phyloP scores from a whole-genome alignment of 257 asterid species.

The Primulina huaijiensis region DNA sequence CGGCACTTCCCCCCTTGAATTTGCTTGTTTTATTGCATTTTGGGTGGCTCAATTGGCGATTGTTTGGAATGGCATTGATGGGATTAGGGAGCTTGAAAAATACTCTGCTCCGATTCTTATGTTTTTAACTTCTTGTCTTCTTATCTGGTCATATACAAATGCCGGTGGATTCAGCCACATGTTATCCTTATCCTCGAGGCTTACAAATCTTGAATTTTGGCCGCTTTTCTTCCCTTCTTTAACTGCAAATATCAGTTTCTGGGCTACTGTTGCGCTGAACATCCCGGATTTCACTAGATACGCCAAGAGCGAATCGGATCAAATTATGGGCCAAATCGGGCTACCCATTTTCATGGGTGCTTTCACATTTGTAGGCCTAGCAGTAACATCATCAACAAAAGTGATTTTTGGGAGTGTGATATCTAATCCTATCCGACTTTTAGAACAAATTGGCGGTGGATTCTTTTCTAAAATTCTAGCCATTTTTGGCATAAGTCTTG shows the following conservation, averaged over 20 bases:
- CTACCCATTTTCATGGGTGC: constrained; percentile 83
- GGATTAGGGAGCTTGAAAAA: constrained; percentile 67
- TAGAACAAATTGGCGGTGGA: constrained; percentile 86
- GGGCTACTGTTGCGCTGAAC: constrained; percentile 83
- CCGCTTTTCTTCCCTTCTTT: constrained; percentile 73
- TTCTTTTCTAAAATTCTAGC: constrained; percentile 54
- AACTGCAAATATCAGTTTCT: constrained; percentile 88
- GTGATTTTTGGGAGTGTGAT: constrained; percentile 68
- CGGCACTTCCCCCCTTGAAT: constrained; percentile 83
- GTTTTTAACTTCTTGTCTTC: constrained; percentile 48
- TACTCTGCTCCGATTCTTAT: constrained; percentile 79
- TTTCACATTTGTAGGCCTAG: constrained; percentile 84
- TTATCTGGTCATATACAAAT: constrained; percentile 60
- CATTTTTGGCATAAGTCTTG: constrained; percentile 71
- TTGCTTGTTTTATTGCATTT: constrained; percentile 62
- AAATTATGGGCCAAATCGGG: constrained; percentile 69
- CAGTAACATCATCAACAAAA: constrained; percentile 85
- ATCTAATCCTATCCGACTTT: constrained; percentile 68
- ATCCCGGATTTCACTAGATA: constrained; percentile 89
- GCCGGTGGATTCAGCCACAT: constrained; percentile 86
- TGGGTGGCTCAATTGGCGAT: constrained; percentile 68
- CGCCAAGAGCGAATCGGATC: constrained; percentile 69
- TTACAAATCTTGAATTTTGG: constrained; percentile 68
- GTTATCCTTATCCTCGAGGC: constrained; percentile 64
- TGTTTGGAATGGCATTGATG: constrained; percentile 88